Percentiles rank a stretch among this genome's conserved stretches.
Conservation (phyloP, 352 stramenopile species). For the Phytophthora capsici region DNA sequence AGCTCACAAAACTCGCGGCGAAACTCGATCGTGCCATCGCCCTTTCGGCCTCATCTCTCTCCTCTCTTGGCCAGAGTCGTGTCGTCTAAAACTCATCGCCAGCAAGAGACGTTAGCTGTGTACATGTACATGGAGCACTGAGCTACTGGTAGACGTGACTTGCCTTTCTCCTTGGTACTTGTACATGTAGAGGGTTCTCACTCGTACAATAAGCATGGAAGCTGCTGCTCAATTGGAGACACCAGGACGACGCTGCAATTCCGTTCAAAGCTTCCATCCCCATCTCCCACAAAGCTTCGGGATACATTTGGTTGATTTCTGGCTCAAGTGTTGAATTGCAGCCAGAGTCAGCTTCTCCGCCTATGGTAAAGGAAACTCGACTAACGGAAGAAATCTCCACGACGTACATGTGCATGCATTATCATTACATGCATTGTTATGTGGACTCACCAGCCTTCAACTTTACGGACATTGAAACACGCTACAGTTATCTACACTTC, state of each 20-base stretch:
- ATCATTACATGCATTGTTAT: not conserved
- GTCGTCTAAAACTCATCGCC: not conserved
- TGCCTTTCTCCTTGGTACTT: no score
- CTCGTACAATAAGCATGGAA: no score
- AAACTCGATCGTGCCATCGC: not conserved
- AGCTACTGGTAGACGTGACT: no score
- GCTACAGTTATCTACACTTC: not conserved
- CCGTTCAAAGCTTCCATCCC: constrained; percentile 1
- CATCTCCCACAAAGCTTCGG: constrained; percentile 3
- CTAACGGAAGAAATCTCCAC: not conserved
- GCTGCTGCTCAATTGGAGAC: not conserved
- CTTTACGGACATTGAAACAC: not conserved
- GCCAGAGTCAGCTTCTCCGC: not conserved
- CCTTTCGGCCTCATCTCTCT: not conserved
- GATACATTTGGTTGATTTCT: constrained; percentile 8
- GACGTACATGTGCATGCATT: not conserved
- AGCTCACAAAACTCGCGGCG: not conserved
- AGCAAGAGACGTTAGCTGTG: not conserved
- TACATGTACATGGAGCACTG: no score
- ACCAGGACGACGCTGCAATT: not conserved
- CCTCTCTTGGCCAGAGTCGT: not conserved
- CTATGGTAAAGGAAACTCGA: not conserved
- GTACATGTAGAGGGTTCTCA: no score
- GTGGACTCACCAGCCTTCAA: not conserved
- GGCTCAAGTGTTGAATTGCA: not conserved